These are phyloP conservation scores for Aspergillus sp. DNA, from an alignment of 2,329 filamentous ascomycete genomes.

Conservation along the genomic window DNA sequence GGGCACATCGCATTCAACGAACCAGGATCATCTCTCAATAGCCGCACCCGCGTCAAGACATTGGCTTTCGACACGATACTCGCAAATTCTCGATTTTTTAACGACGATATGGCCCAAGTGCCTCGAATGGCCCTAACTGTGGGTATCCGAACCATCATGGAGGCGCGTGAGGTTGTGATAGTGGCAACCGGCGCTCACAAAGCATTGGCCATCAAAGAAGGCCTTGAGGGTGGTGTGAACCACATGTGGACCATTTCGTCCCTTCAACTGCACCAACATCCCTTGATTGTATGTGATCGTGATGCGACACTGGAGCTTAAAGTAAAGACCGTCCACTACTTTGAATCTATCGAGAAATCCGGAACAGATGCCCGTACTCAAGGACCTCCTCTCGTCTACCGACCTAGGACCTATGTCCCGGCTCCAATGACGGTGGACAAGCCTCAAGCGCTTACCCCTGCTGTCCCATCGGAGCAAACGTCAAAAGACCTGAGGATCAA, in stretches of 20 bases:
- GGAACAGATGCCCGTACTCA: conserved; percentile 50
- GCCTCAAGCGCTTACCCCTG: conserved; percentile 26
- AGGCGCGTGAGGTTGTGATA: conserved; percentile 77
- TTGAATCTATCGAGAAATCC: conserved; percentile 69
- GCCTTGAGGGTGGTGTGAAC: conserved; percentile 78
- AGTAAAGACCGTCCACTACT: conserved; percentile 73
- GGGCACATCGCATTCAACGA: conserved; percentile 92
- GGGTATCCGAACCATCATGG: conserved; percentile 78
- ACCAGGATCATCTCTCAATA: conserved; percentile 75
- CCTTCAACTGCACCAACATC: conserved; percentile 76
- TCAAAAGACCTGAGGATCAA: conserved; percentile 48
- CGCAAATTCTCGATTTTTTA: conserved; percentile 83
- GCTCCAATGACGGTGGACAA: conserved; percentile 26
- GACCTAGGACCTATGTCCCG: conserved; percentile 37
- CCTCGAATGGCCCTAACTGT: conserved; percentile 82
- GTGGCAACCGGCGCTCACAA: conserved; percentile 83
- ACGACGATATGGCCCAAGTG: conserved; percentile 69
- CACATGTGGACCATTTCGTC: conserved; percentile 89
- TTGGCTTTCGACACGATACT: conserved; percentile 83
- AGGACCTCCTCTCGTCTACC: conserved; percentile 44
- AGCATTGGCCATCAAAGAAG: conserved; percentile 73
- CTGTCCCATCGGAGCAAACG: conserved; percentile 29
- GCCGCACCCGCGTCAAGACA: conserved; percentile 80
- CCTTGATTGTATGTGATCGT: conserved; percentile 81
- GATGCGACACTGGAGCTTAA: conserved; percentile 72